These are phyloP conservation scores for Carex cristatella DNA, from an alignment of 176 grass and related monocot species.

Conservation along the genomic window DNA sequence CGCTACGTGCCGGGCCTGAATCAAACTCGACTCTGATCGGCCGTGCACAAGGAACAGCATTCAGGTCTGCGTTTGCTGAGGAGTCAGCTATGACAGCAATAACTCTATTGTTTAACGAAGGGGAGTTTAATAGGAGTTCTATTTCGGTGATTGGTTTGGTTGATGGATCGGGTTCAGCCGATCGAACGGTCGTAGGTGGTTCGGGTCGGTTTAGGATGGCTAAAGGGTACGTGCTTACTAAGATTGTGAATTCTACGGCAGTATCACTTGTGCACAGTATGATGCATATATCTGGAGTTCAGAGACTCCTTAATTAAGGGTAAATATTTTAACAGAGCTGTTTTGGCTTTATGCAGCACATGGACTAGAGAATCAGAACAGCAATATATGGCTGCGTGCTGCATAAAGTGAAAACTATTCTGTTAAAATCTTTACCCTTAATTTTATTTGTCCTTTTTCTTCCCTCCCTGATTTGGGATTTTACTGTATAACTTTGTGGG, in stretches of 20 bases:
- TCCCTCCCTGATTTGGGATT: background rate
- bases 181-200: conserved; percentile 10
- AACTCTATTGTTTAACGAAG: conserved; percentile 6
- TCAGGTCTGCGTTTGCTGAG: conserved; percentile 6
- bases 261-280: conserved; percentile 27
- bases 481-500: too few species aligned
- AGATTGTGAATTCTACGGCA: conserved; percentile 25
- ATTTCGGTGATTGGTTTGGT: conserved; percentile 10
- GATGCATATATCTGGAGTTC: conserved; percentile 17
- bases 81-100: conserved; percentile 10
- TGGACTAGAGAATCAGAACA: too few species aligned
- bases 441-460: background rate
- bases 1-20: background rate
- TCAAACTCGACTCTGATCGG: background rate
- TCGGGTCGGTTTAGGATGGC: conserved; percentile 21
- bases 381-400: too few species aligned
- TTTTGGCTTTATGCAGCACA: too few species aligned
- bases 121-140: conserved; percentile 11
- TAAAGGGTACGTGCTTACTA: conserved; percentile 22
- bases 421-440: too few species aligned
- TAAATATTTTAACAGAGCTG: too few species aligned
- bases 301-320: background rate
- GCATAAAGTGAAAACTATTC: too few species aligned
- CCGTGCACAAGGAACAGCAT: conserved; percentile 13
- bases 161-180: conserved; percentile 12